These are phyloP conservation scores for Aspergillus viridinutans DNA, from an alignment of 2,329 filamentous ascomycete species.

Conservation along the genomic window DNA sequence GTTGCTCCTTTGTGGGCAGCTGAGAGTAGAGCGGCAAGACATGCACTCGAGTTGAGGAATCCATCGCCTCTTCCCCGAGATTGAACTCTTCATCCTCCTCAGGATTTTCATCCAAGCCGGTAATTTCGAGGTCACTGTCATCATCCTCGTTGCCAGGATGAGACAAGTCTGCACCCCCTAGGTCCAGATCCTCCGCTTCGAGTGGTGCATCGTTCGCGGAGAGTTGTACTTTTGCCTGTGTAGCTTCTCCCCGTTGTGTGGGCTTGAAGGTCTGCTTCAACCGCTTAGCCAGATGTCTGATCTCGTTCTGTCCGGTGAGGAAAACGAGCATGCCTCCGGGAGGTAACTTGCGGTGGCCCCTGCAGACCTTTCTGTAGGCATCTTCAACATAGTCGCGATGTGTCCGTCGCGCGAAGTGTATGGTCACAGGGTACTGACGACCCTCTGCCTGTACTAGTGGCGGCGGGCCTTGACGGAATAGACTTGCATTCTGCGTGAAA, in stretches of 20 bases:
- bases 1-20: slow-evolving; percentile 82
- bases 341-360: slow-evolving; percentile 84
- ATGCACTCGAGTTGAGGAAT: slow-evolving; percentile 67
- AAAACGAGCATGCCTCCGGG: slow-evolving; percentile 91
- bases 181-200: slow-evolving; percentile 82
- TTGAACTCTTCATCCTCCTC: slow-evolving; percentile 65
- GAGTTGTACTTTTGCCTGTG: slow-evolving; percentile 66
- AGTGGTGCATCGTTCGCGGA: slow-evolving; percentile 72
- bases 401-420: slow-evolving; percentile 82
- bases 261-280: slow-evolving; percentile 65
- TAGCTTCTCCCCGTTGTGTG: slow-evolving; percentile 46
- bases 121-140: slow-evolving; percentile 57
- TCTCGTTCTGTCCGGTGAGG: slow-evolving; percentile 89
- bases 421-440: slow-evolving; percentile 82
- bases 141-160: slow-evolving; percentile 50
- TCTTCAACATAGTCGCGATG: slow-evolving; percentile 87
- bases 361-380: slow-evolving; percentile 77
- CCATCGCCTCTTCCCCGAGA: slow-evolving; percentile 56
- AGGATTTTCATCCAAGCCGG: slow-evolving; percentile 55
- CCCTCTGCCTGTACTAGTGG: slow-evolving; percentile 88
- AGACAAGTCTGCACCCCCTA: slow-evolving; percentile 55
- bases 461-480: slow-evolving; percentile 71
- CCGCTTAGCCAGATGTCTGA: slow-evolving; percentile 73
- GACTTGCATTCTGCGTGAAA: slow-evolving; percentile 73
- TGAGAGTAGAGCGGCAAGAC: slow-evolving; percentile 93